phyloP scores from a whole-genome alignment of 2,329 filamentous ascomycete species.

The Orbilia quercus region DNA sequence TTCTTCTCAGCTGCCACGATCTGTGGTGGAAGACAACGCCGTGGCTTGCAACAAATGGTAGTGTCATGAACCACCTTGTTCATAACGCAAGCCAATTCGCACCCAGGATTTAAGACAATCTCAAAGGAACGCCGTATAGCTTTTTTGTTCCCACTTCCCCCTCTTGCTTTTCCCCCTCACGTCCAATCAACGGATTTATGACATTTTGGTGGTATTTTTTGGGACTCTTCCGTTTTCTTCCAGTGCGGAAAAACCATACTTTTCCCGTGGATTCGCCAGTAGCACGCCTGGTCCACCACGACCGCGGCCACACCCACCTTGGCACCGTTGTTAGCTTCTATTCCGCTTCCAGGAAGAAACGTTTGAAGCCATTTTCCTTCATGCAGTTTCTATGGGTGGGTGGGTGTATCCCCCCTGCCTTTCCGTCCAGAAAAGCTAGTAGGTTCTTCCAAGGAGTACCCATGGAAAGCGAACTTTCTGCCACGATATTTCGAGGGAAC shows the following conservation, averaged over 20 bases:
- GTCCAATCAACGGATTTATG: slow-evolving; percentile 46
- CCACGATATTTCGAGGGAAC: slow-evolving; percentile 26
- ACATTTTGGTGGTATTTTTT: slow-evolving; percentile 1
- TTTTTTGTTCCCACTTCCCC: slow-evolving; percentile 5
- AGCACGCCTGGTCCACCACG: slow-evolving; percentile 12
- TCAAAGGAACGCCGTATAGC: slow-evolving; percentile 38
- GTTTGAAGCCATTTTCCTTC: slow-evolving; percentile 6
- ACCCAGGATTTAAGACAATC: slow-evolving; percentile 42
- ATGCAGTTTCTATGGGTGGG: background rate
- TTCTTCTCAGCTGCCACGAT: slow-evolving; percentile 26
- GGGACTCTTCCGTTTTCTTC: slow-evolving; percentile 22
- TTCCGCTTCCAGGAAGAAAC: slow-evolving; percentile 19
- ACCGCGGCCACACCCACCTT: slow-evolving; percentile 5
- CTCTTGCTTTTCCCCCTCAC: background rate
- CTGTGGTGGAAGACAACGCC: slow-evolving; percentile 12
- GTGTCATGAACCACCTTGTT: slow-evolving; percentile 32
- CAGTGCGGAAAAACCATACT: background rate
- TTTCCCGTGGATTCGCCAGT: slow-evolving; percentile 22
- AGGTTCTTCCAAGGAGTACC: slow-evolving; percentile 29
- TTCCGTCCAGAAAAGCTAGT: slow-evolving; percentile 18
- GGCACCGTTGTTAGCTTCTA: slow-evolving; percentile 25
- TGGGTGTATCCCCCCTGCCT: slow-evolving; percentile 17
- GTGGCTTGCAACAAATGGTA: slow-evolving; percentile 34
- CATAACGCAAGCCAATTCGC: slow-evolving; percentile 28
- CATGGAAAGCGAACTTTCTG: slow-evolving; percentile 21